A percentile compares a stretch with the other conserved stretches of the same genome.
Conservation (phyloP, 495 filamentous ascomycete genomes). For the Xylaria longipes region DNA sequence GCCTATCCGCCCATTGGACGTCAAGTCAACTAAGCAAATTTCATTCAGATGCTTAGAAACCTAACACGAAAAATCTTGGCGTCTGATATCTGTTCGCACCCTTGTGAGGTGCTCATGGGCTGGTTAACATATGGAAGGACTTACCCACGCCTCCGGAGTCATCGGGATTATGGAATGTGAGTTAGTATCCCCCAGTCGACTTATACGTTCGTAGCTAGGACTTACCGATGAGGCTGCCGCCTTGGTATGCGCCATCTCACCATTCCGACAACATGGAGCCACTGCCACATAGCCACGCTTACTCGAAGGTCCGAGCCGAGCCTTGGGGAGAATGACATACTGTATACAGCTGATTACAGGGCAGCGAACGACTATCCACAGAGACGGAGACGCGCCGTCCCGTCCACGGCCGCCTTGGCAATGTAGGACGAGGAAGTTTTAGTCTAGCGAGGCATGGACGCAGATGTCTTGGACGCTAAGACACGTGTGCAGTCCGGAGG, state of each 20-base stretch:
- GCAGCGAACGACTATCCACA: background rate
- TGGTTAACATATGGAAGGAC: background rate
- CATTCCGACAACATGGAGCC: background rate
- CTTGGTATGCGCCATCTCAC: background rate
- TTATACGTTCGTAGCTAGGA: background rate
- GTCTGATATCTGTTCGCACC: background rate
- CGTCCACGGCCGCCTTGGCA: background rate
- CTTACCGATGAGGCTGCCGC: background rate
- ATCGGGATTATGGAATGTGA: background rate
- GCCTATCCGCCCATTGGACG: background rate
- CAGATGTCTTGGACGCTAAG: background rate
- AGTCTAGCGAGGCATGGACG: background rate
- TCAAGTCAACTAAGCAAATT: background rate
- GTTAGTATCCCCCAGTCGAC: background rate
- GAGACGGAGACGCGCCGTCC: slow-evolving; percentile 17
- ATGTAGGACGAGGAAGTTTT: background rate
- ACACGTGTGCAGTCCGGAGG: background rate
- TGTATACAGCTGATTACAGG: background rate
- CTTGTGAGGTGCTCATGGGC: slow-evolving; percentile 6
- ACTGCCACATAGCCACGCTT: background rate
- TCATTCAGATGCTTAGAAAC: background rate
- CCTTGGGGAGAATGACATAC: background rate
- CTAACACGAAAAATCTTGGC: background rate
- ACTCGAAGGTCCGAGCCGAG: background rate
- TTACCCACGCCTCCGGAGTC: background rate